phyloP scores from a whole-genome alignment of 257 asterid genomes.

The Misopates orontium region DNA sequence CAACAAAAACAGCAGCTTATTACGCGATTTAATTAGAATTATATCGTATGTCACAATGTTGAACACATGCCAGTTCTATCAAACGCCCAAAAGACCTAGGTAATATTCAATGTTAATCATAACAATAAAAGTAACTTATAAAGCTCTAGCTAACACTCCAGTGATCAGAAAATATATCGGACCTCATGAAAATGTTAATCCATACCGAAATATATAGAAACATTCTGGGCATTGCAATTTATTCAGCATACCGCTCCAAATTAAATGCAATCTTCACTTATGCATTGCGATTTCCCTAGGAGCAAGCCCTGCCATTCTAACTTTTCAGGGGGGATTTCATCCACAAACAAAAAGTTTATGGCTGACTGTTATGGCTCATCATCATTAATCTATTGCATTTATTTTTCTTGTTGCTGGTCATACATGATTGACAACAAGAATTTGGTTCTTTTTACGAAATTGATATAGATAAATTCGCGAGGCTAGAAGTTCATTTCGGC shows the following conservation, averaged over 20 bases:
- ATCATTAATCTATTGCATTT: no score
- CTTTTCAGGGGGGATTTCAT: no score
- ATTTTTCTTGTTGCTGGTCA: no score
- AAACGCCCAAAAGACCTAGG: background rate
- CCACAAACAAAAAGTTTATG: no score
- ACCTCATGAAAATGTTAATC: background rate
- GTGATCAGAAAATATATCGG: slow-evolving; percentile 12
- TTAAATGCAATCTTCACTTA: slow-evolving; percentile 11
- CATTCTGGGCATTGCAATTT: background rate
- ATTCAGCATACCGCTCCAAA: slow-evolving; percentile 4
- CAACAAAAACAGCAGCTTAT: slow-evolving; percentile 18
- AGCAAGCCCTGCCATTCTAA: no score
- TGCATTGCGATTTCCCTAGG: no score
- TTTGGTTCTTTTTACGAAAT: no score
- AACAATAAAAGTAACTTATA: slow-evolving; percentile 2
- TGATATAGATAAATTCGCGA: no score
- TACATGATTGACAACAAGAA: no score
- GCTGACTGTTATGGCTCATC: no score
- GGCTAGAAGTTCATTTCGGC: no score
- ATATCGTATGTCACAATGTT: slow-evolving; percentile 12
- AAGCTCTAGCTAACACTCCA: slow-evolving; percentile 22
- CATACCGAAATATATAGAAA: background rate
- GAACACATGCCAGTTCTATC: slow-evolving; percentile 18
- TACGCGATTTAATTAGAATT: slow-evolving; percentile 20
- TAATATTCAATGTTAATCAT: slow-evolving; percentile 8